Base-by-base conservation (phyloP, 179 eudicot species). In the Beta lomatogona region DNA sequence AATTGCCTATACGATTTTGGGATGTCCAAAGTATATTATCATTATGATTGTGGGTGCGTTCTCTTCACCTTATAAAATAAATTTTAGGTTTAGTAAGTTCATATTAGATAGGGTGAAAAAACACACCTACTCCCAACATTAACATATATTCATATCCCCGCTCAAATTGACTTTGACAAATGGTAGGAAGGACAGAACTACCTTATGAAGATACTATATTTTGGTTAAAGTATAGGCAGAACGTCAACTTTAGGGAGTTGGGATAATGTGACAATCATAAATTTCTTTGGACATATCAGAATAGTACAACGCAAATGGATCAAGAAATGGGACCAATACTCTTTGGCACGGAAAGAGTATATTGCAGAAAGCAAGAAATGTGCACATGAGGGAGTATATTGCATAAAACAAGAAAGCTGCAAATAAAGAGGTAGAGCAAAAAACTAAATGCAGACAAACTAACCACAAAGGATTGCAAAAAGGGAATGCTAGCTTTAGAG, bases 381-480 rank as follows among this genome's bases (percentile, higher is more conserved):
- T n/a, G 13, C 31, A 58, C 4, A 66, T 21, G 9, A 28, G 81
- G 44, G 50, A 36, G 7, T 8, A 6, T 36, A 76, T 11, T 11
- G 22, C 72, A 19, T 10, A 48, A 58, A 82, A 45, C 8, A 21
- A 53, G n/a, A 77, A 22, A 2, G 11, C 44, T n/a, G 13, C 31
- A 58, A 7, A 66, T 21, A 9, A 28, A 77, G 44, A 61, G 59
- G 61, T 5, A 60, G 41, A 18, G 46, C 45, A 31, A 65, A 2
- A 14, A 58, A 4, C 15, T 4, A 71, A 22, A 9, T 11, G 21
- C 19, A 64, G 3, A 48, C 7, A 54, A 54, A 87, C 94, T 82
- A 55, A 94, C 98, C 94, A 88, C 91, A 85, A 89, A 87, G 66
- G 91, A 88, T 68, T 86, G 91, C 88, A 94, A 59, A 79, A 89